These are phyloP conservation scores for Thraustotheca clavata DNA, from an alignment of 352 stramenopile species.

Conservation along the genomic window DNA sequence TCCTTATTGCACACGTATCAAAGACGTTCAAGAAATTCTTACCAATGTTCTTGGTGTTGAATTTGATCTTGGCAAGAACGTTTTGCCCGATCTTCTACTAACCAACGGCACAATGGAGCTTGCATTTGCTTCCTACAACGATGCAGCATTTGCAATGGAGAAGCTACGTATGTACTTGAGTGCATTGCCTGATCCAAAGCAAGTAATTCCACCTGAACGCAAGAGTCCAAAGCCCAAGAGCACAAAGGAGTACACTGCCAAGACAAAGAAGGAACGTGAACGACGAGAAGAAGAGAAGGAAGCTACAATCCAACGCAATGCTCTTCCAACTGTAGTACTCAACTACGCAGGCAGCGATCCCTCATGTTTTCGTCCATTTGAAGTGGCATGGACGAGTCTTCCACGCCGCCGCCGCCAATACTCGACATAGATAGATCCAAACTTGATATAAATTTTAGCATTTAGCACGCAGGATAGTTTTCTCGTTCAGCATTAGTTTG, in stretches of 20 bases:
- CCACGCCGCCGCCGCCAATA: conserved; percentile 7
- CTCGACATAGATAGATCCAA: neutral
- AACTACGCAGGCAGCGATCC: neutral
- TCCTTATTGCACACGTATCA: conserved; percentile 60
- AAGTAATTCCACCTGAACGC: neutral
- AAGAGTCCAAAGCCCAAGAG: neutral
- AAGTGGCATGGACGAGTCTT: conserved; percentile 13
- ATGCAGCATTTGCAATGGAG: conserved; percentile 66
- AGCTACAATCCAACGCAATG: neutral
- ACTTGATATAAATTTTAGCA: too few species aligned
- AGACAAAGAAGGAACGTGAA: conserved; percentile 2
- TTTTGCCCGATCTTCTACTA: conserved; percentile 55
- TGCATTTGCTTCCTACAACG: conserved; percentile 51
- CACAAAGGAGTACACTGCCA: neutral
- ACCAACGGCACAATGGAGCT: conserved; percentile 74
- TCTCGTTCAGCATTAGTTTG: too few species aligned
- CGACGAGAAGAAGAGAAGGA: conserved; percentile 6
- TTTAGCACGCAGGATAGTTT: too few species aligned
- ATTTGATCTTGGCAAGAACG: conserved; percentile 41
- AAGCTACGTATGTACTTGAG: conserved; percentile 27
- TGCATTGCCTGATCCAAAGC: conserved; percentile 7
- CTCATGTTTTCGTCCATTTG: neutral
- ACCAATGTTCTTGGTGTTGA: conserved; percentile 33
- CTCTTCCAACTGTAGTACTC: neutral
- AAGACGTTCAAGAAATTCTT: conserved; percentile 38